These are phyloP conservation scores for Viola odorata DNA, from an alignment of 345 rosid species.

Conservation along the genomic window DNA sequence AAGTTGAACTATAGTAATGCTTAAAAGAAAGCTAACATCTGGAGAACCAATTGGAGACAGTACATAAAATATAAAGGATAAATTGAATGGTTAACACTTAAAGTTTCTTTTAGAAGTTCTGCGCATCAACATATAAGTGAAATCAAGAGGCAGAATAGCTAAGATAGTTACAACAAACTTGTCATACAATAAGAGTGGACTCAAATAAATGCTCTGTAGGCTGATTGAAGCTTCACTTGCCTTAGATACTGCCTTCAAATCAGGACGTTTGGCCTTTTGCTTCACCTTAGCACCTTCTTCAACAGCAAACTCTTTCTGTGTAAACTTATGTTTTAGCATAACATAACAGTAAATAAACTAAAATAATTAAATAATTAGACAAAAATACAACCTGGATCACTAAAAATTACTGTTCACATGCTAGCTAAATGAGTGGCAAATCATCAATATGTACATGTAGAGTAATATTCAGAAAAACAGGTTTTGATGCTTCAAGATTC, in stretches of 20 bases:
- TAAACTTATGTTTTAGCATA: slow-evolving; percentile 2
- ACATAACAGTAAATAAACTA: background rate
- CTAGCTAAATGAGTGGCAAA: background rate
- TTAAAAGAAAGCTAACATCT: too few relatives aligned
- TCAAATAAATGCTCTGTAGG: background rate
- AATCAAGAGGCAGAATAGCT: background rate
- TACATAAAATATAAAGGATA: background rate
- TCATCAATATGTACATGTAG: background rate
- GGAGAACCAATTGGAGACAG: too few relatives aligned
- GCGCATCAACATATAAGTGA: background rate
- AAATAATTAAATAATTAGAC: background rate
- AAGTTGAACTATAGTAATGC: too few relatives aligned
- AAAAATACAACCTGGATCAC: background rate
- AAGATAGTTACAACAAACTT: background rate
- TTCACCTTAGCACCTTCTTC: slow-evolving; percentile 26
- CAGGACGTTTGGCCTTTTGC: slow-evolving; percentile 53
- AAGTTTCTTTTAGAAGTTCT: background rate
- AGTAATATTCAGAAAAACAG: background rate
- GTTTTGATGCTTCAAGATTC: too few relatives aligned
- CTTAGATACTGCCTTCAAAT: slow-evolving; percentile 73
- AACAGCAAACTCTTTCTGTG: slow-evolving; percentile 36
- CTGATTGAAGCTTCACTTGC: slow-evolving; percentile 36
- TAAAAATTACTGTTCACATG: background rate
- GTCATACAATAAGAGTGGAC: background rate
- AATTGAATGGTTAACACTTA: background rate